Base-by-base conservation (phyloP, 129 eudicot species). In the Ambrosia trifida region DNA sequence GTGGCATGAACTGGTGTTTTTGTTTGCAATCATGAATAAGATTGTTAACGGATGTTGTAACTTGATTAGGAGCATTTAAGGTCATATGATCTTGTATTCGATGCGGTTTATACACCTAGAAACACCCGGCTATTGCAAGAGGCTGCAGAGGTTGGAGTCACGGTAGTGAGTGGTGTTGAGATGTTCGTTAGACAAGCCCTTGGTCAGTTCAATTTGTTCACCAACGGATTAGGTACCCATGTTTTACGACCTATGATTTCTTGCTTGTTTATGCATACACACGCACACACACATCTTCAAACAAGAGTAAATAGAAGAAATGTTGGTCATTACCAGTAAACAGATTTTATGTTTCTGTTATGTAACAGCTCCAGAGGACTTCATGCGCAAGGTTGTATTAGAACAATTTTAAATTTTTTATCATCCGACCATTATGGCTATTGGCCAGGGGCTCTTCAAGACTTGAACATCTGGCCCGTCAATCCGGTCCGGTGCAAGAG, bases 91-190 rank as follows among this genome's bases (percentile, higher is more conserved):
- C 86, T 91, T 72, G 88, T 91, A 13, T 88, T 88, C 76, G 97
- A 91, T 78, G 96, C 96, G 57, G 97, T 91, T 49, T 88, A 91
- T 62, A 91, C 97, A 44, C 97, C 96, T 14, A 78, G 91, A 85
- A 83, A 80, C 81, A 91, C 97, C 4, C 79, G 96, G 17, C 82
- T 91, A 62, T 72, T 91, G 80, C 83, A 76, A 72, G 97, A 88
- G 73, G 97, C 97, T 31, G 87, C 70, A 52, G 93, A 80, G 57
- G 80, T 84, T 61, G 93, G 97, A 56, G 96, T 88, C 60, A 74
- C 73, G 7, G 88, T 86, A 14, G 96, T 91, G 64, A 82, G 88
- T n/a, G 97, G 97, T 14, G 91, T 88, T 38, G 96, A 88, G 79
- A 91, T 91, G 97, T 91, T 91, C 66, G 63, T 88, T 62, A 77